Evolutionary conservation across 345 rosid species (phyloP), one percentile per base, ranked within the genome.

Genomic region (Arabidopsis thaliana): DNA sequence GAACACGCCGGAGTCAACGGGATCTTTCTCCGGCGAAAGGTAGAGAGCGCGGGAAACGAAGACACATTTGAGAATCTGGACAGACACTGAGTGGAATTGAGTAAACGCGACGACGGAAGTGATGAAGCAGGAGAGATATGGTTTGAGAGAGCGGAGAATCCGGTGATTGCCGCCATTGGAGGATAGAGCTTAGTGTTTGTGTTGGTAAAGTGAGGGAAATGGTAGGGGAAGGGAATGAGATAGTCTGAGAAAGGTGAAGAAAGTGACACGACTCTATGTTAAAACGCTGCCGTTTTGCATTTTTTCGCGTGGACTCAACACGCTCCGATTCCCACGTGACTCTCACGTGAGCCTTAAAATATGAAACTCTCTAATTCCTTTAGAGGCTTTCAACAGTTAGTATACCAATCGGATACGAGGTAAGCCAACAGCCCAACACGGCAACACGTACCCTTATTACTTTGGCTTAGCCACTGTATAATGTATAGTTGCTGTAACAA

Each of bases 191-290:
- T 48, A 60, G 45, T 61, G 56, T 6, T 28, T 46, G 23, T 67
- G 69, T 40, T 38, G 65, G 52, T 28, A 23, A 51, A 66, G 58
- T 62, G 37, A 67, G 36, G 41, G 65, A 48, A 73, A 71, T 50
- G 22, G 50, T 58, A 41, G 44, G 44, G 34, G 69, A 60, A 72
- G 58, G 36, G 69, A 60, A 72, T 50, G 36, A 59, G 81, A 72
- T 58, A n/a, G 76, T 59, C 34, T 48, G 37, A 41, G 55, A 56
- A 53, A 76, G 98, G 96, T 58, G 49, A 83, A 67, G 85, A 83
- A 79, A 81, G 75, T 49, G 91, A 91, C 94, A 93, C 97, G 98
- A 73, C 85, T 51, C 6, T 58, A 7, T 7, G 12, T 8, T 9
- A 8, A 57, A 60, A 68, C 56, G 74, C 1, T 20, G 78, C 16